phyloP scores from a whole-genome alignment of 169 alveolate species.

The Amoebophrya sp. region DNA sequence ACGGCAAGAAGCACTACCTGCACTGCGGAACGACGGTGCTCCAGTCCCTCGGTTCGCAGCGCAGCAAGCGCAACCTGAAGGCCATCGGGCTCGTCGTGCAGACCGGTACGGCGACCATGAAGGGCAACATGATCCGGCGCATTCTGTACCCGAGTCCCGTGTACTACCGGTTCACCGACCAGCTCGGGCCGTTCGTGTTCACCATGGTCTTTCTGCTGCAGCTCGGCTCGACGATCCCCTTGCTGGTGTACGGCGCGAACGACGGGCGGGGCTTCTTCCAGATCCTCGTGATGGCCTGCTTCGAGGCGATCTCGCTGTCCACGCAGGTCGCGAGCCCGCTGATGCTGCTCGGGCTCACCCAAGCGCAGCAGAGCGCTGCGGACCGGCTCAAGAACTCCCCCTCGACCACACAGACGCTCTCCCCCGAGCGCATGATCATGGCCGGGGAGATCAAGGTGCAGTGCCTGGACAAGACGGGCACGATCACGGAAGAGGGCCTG shows the following conservation, averaged over 20 bases:
- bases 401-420: neutral
- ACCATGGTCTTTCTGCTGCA: neutral
- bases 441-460: neutral
- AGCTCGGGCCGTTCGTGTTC: neutral
- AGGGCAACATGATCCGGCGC: neutral
- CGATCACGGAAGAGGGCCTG: constrained; percentile 17
- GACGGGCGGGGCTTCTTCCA: constrained; percentile 1
- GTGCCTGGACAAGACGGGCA: constrained; percentile 23
- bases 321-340: constrained; percentile 6
- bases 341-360: neutral
- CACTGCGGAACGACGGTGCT: constrained; percentile 1
- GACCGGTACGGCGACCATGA: constrained; percentile 6
- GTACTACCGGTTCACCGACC: constrained; percentile 7
- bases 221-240: neutral
- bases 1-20: constrained; percentile 21
- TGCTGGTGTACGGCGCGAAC: neutral
- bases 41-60: neutral
- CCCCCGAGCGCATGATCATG: constrained; percentile 18
- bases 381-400: neutral
- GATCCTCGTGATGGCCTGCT: neutral
- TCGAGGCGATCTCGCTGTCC: neutral
- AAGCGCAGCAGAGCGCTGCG: neutral
- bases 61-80: constrained; percentile 16
- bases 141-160: constrained; percentile 6
- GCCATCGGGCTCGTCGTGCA: constrained; percentile 1